Conservation (phyloP, 73 alveolate genomes). For the Symbiodinium natans region DNA sequence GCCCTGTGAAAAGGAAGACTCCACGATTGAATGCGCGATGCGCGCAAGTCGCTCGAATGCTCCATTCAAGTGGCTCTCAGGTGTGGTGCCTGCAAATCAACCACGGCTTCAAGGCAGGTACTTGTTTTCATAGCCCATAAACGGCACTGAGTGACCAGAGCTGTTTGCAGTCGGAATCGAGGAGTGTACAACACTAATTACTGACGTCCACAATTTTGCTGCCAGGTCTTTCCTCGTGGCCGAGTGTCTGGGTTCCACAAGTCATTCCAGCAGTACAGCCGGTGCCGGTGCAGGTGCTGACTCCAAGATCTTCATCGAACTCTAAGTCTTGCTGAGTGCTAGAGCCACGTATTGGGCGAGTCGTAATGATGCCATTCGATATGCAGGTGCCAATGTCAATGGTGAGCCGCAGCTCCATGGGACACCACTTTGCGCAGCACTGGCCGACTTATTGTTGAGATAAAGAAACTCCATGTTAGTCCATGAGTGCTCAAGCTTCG, state of each 20-base stretch:
- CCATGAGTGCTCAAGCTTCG: no score
- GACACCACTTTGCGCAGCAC: background rate
- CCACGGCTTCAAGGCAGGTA: background rate
- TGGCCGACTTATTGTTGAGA: background rate
- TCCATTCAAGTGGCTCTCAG: background rate
- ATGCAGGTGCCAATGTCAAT: background rate
- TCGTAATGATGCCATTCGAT: no score
- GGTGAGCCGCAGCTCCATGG: constrained; percentile 10
- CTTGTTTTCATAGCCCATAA: no score
- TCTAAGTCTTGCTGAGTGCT: no score
- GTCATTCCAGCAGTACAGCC: background rate
- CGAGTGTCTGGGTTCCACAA: background rate
- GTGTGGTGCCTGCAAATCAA: background rate
- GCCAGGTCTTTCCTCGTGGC: constrained; percentile 6
- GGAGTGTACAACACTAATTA: background rate
- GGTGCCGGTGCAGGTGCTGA: background rate
- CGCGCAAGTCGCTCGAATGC: no score
- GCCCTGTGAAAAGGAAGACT: no score
- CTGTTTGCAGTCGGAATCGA: background rate
- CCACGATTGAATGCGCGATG: no score
- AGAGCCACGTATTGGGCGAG: no score
- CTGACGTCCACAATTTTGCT: no score
- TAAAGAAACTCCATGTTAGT: no score
- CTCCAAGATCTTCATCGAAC: no score
- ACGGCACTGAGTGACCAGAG: no score